A percentile compares a stretch with the other conserved stretches of the same genome.
Conservation (phyloP, 1,139 yeast genomes). For the Nadsonia commutata region DNA sequence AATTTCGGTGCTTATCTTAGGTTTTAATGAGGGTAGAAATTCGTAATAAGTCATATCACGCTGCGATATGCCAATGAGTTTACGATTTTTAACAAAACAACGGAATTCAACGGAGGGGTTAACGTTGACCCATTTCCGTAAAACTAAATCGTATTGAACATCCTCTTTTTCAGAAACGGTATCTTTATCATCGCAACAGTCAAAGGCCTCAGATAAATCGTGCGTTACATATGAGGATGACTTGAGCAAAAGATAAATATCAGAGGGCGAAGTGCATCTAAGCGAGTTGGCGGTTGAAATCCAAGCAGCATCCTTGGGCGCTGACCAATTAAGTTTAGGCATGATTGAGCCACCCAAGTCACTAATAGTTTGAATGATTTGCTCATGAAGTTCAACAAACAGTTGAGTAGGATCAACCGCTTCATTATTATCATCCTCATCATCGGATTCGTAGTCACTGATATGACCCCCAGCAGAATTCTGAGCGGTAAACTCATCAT, state of each 20-base stretch:
- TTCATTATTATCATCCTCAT: slow-evolving; percentile 49
- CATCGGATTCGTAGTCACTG: slow-evolving; percentile 40
- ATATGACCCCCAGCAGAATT: slow-evolving; percentile 18
- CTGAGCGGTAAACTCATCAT: slow-evolving; percentile 16
- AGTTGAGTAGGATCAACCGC: slow-evolving; percentile 23
- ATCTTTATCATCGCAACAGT: slow-evolving; percentile 19
- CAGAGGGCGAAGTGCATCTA: slow-evolving; percentile 55
- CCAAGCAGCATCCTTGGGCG: slow-evolving; percentile 93
- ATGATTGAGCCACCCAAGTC: slow-evolving; percentile 46
- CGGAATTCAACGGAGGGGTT: slow-evolving; percentile 89
- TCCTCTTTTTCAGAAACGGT: slow-evolving; percentile 13
- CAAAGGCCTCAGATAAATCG: slow-evolving; percentile 64
- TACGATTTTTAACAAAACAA: slow-evolving; percentile 52
- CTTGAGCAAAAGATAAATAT: slow-evolving; percentile 64
- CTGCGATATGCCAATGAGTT: slow-evolving; percentile 63
- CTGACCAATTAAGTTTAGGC: slow-evolving; percentile 93
- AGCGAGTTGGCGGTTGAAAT: slow-evolving; percentile 64
- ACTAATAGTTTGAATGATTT: slow-evolving; percentile 29
- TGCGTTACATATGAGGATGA: slow-evolving; percentile 80
- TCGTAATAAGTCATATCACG: slow-evolving; percentile 74
- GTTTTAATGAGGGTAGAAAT: slow-evolving; percentile 38
- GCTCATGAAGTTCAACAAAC: slow-evolving; percentile 46
- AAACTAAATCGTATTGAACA: slow-evolving; percentile 44
- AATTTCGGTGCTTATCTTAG: slow-evolving; percentile 33
- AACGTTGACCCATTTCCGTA: slow-evolving; percentile 66